Evolutionary conservation across 176 grass and related monocot species (phyloP).

Genomic region (Stipa capillata): DNA sequence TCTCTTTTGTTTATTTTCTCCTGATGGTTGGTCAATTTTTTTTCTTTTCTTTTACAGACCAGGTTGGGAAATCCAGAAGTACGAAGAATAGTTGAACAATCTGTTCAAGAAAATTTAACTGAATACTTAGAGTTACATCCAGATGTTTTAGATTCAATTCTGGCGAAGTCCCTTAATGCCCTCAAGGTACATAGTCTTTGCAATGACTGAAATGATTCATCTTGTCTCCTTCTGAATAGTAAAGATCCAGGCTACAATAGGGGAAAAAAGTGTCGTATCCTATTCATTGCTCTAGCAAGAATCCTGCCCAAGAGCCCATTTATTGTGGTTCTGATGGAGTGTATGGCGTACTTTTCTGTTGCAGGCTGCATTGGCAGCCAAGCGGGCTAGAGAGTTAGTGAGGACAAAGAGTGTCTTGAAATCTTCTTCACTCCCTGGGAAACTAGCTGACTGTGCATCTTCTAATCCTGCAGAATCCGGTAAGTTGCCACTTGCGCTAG

Average conservation of each 20-base stretch:
- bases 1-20: not conserved
- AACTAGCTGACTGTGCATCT: conserved; percentile 87
- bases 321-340: not conserved
- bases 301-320: not conserved
- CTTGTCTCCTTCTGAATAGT: not conserved
- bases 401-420: conserved; percentile 92
- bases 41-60: conserved; percentile 46
- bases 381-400: conserved; percentile 85
- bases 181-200: conserved; percentile 57
- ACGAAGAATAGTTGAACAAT: conserved; percentile 81
- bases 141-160: conserved; percentile 70
- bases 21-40: not conserved
- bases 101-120: conserved; percentile 86
- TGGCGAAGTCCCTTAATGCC: conserved; percentile 91
- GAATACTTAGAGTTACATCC: conserved; percentile 95
- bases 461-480: conserved; percentile 89
- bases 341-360: conserved; percentile 1
- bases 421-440: conserved; percentile 94
- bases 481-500: conserved; percentile 11
- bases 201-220: conserved; percentile 7
- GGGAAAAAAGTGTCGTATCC: not conserved
- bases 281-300: conserved; percentile 10
- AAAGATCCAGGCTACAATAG: not conserved
- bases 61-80: conserved; percentile 99
- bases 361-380: conserved; percentile 93